Percentiles rank a stretch among this genome's conserved stretches.
These are phyloP conservation scores for Cucumis sativus DNA, from an alignment of 306 rosid species.

Conservation along the genomic window DNA sequence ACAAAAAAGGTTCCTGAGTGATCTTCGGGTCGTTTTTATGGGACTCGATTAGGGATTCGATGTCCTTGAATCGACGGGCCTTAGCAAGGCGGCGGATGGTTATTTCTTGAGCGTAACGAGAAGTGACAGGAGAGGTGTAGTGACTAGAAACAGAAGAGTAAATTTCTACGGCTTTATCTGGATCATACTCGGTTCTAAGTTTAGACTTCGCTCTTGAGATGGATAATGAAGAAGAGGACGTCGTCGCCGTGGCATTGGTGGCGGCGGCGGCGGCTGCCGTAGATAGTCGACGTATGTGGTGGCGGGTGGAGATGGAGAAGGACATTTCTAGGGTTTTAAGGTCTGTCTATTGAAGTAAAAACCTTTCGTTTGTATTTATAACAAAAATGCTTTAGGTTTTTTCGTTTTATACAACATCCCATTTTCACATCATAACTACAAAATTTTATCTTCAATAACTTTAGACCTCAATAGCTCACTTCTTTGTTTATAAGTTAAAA, in stretches of 20 bases:
- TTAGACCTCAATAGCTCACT: too few species aligned
- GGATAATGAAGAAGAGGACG: constrained; percentile 29
- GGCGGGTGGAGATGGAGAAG: constrained; percentile 26
- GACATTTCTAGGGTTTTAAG: constrained; percentile 29
- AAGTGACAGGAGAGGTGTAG: constrained; percentile 32
- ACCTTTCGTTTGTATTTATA: too few species aligned
- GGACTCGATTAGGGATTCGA: constrained; percentile 48
- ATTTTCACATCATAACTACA: too few species aligned
- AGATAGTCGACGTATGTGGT: constrained; percentile 31
- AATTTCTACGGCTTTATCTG: constrained; percentile 47
- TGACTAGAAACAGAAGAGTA: constrained; percentile 38
- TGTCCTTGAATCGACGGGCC: constrained; percentile 41
- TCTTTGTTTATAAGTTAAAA: too few species aligned
- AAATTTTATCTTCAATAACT: too few species aligned
- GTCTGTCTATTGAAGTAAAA: background rate
- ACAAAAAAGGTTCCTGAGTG: constrained; percentile 39
- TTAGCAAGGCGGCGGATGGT: constrained; percentile 51
- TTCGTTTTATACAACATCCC: too few species aligned
- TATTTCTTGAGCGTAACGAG: constrained; percentile 52
- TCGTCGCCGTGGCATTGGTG: background rate
- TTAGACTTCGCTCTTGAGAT: constrained; percentile 35
- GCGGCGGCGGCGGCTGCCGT: constrained; percentile 17
- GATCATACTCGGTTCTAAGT: constrained; percentile 45
- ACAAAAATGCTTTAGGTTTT: too few species aligned
- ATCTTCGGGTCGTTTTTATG: constrained; percentile 44